Base-by-base conservation (phyloP, 345 rosid species). In the Dimocarpus longan region DNA sequence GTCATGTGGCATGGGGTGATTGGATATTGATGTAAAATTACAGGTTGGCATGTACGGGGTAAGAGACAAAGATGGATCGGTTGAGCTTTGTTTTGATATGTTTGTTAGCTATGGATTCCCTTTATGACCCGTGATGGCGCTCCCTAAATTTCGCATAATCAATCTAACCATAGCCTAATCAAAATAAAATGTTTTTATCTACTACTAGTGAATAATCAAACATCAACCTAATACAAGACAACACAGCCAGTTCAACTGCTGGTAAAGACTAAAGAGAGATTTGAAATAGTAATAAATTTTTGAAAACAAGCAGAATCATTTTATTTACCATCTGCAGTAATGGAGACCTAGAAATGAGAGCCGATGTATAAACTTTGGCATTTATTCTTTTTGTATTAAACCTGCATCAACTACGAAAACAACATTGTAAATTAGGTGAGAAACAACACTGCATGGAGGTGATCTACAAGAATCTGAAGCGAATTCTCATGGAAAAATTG, bases 1-100 rank as follows among this genome's bases (percentile, higher is more conserved):
- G 74, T 68, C 80, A 81, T 73, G 37, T 85, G 89, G 83, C 80
- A 68, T 21, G 28, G 10, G 67, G 66, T 28, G 66, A 83, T 15
- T 76, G 85, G 86, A 5, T 40, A 54, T 64, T 68, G 62, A 7
- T 82, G 82, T 22, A 75, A 84, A 76, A 82, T 22, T 62, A 75
- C 86, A 83, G 83, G 88, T 82, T 82, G 90, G 88, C 85, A 74
- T 71, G 82, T 68, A 43, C 9, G 43, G 57, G 54, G 54, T n/a
- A 85, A 70, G 69, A 79, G 85, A 75, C 84, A 76, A 80, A 77
- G 85, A 69, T 75, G 12, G 70, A 73, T 78, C 71, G 81, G 78
- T 60, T 60, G 70, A 52, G 6, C 62, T 84, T 87, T 82, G 85
- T 74, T 75, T 70, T 56, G 79, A 74, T 46, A 37, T 77, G 76